These are phyloP conservation scores for Thraustochytrium striatum DNA, from an alignment of 352 stramenopile genomes.

Conservation along the genomic window DNA sequence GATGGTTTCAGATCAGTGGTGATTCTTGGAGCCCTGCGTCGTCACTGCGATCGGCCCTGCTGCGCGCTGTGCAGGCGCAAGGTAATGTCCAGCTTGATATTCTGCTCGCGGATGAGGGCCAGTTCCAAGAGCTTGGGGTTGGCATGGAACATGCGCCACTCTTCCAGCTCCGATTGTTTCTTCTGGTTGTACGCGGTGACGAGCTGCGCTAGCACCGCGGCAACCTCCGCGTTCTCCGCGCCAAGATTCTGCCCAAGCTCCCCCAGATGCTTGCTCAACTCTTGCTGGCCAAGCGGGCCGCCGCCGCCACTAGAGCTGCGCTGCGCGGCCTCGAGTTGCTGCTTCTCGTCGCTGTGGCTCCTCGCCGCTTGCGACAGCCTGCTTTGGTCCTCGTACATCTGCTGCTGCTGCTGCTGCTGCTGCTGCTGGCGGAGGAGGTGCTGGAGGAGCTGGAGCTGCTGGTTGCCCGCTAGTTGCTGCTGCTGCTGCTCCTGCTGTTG, in stretches of 20 bases:
- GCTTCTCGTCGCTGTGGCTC: no score
- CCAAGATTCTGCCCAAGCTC: slow-evolving; percentile 14
- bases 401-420: no score
- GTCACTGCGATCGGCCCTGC: neutral
- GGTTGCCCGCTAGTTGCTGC: neutral
- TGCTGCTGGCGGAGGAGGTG: neutral
- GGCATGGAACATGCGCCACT: slow-evolving; percentile 3
- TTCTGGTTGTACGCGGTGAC: slow-evolving; percentile 34
- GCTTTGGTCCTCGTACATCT: no score
- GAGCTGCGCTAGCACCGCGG: neutral
- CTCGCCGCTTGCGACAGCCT: no score
- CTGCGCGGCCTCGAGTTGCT: no score
- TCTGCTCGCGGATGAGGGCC: slow-evolving; percentile 19
- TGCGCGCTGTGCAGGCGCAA: neutral
- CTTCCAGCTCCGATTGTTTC: slow-evolving; percentile 17
- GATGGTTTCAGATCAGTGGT: neutral
- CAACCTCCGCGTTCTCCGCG: neutral
- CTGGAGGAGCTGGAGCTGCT: neutral
- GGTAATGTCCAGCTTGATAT: slow-evolving; percentile 26
- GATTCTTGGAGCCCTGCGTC: neutral
- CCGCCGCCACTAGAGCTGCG: no score
- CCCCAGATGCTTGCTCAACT: no score
- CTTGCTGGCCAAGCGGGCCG: no score
- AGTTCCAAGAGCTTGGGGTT: slow-evolving; percentile 17
- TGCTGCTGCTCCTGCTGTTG: neutral